A percentile compares a stretch with the other conserved stretches of the same genome.
Evolutionary conservation across 805 yeast species (phyloP).

Genomic region (Yarrowia yakushimensis): DNA sequence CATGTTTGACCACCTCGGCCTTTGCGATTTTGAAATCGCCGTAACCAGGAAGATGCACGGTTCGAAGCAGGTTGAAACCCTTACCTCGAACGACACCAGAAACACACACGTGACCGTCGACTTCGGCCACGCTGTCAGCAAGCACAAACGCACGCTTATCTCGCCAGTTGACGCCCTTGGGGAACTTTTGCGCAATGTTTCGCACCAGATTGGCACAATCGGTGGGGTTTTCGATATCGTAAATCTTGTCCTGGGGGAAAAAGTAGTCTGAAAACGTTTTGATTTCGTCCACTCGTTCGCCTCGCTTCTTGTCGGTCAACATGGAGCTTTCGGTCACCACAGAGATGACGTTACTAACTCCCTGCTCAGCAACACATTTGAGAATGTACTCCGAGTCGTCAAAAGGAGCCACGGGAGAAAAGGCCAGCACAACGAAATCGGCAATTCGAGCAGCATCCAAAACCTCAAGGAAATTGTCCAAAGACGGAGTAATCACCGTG

Average conservation of each 20-base stretch:
- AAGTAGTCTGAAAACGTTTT: conserved; percentile 71
- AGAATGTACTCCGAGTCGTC: conserved; percentile 83
- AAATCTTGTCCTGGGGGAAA: conserved; percentile 76
- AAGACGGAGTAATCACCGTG: conserved; percentile 67
- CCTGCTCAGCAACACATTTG: conserved; percentile 87
- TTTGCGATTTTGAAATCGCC: conserved; percentile 82
- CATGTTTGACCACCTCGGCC: conserved; percentile 26
- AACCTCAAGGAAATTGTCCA: conserved; percentile 59
- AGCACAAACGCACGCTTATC: conserved; percentile 86
- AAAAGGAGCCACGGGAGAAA: conserved; percentile 81
- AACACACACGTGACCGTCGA: conserved; percentile 49
- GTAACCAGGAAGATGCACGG: conserved; percentile 80
- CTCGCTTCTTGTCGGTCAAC: conserved; percentile 50
- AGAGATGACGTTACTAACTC: conserved; percentile 66
- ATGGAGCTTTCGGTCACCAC: conserved; percentile 25
- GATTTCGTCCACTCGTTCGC: conserved; percentile 59
- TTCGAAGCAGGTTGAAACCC: conserved; percentile 72
- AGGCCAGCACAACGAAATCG: conserved; percentile 84
- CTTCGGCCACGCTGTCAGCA: conserved; percentile 51
- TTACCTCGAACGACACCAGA: conserved; percentile 83
- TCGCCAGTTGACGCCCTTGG: conserved; percentile 85
- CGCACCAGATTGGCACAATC: conserved; percentile 76
- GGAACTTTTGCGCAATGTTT: conserved; percentile 77
- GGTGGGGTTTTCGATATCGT: conserved; percentile 58
- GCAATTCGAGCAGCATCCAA: conserved; percentile 85